These are phyloP conservation scores for Phialocephala sp. DNA, from an alignment of 2,329 filamentous ascomycete species.

Conservation along the genomic window DNA sequence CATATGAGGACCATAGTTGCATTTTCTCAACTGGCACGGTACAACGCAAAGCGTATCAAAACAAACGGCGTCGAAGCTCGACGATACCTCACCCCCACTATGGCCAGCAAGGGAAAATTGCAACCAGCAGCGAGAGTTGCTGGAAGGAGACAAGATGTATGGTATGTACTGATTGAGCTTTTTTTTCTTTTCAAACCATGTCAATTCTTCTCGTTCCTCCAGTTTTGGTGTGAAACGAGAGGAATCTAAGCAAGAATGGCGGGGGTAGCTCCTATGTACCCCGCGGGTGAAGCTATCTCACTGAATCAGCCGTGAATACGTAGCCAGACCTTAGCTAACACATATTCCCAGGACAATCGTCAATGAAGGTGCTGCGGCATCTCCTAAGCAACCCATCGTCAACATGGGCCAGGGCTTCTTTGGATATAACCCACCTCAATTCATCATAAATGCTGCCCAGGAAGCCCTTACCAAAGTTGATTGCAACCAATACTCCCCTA, in stretches of 20 bases:
- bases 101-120: slow-evolving; percentile 44
- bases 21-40: slow-evolving; percentile 15
- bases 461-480: slow-evolving; percentile 87
- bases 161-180: slow-evolving; percentile 46
- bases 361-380: slow-evolving; percentile 68
- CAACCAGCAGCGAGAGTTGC: slow-evolving; percentile 60
- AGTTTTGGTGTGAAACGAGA: background rate
- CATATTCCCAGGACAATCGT: slow-evolving; percentile 60
- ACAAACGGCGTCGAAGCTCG: slow-evolving; percentile 8
- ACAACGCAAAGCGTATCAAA: background rate
- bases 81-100: slow-evolving; percentile 37
- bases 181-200: background rate
- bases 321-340: slow-evolving; percentile 14
- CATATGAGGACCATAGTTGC: slow-evolving; percentile 13
- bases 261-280: slow-evolving; percentile 17
- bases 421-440: slow-evolving; percentile 91
- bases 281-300: background rate
- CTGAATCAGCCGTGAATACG: background rate
- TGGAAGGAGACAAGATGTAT: slow-evolving; percentile 62
- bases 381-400: slow-evolving; percentile 67
- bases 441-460: slow-evolving; percentile 91
- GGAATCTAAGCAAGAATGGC: background rate
- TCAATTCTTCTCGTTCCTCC: background rate
- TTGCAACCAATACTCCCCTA: slow-evolving; percentile 98
- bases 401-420: slow-evolving; percentile 76